Evolutionary conservation across 1,139 yeast species (phyloP).

Genomic region (Sporopachydermia cereana): DNA sequence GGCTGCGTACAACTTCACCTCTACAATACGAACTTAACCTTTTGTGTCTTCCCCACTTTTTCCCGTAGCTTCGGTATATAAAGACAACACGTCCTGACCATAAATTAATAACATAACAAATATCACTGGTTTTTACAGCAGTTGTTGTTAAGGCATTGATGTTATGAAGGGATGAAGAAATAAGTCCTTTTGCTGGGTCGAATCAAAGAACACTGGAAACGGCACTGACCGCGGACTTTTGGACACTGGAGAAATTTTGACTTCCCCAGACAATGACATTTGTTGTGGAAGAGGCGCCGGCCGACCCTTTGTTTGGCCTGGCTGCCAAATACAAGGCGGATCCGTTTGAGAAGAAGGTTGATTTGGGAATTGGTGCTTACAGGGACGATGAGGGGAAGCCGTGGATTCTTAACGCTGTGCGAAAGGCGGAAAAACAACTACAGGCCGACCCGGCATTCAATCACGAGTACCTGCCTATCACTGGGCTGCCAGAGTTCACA

Average conservation of each 20-base stretch:
- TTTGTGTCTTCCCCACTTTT: neutral
- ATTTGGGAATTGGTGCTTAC: constrained; percentile 93
- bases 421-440: constrained; percentile 46
- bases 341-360: constrained; percentile 50
- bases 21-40: neutral
- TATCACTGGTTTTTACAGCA: too few species aligned
- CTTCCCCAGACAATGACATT: neutral
- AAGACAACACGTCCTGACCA: too few species aligned
- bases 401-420: constrained; percentile 85
- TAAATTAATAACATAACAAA: too few species aligned
- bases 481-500: constrained; percentile 31
- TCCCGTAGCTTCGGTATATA: neutral
- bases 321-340: constrained; percentile 66
- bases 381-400: constrained; percentile 90
- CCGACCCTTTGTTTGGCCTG: constrained; percentile 57
- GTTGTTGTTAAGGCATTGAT: too few species aligned
- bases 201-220: too few species aligned
- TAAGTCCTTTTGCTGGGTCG: too few species aligned
- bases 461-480: constrained; percentile 41
- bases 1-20: too few species aligned
- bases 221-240: too few species aligned
- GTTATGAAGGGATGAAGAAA: too few species aligned
- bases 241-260: too few species aligned
- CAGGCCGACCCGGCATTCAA: constrained; percentile 52
- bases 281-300: constrained; percentile 19